Percentiles rank a stretch among this genome's conserved stretches.
Evolutionary conservation across 129 eudicot genomes (phyloP).

Genomic region (Ambrosia artemisiifolia): DNA sequence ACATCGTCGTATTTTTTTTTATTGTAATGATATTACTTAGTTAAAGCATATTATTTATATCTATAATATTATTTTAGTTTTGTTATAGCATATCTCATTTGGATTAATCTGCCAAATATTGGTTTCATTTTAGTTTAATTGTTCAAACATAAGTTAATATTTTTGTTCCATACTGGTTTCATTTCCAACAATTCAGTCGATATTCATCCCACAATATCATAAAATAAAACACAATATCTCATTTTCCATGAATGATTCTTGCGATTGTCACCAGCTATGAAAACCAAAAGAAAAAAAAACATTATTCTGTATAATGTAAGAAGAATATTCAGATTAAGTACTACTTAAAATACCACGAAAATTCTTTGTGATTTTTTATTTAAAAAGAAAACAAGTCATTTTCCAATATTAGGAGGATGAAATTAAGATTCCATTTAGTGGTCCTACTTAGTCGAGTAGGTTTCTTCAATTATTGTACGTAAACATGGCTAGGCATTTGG

Average conservation of each 20-base stretch:
- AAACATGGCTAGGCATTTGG: neutral
- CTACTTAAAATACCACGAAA: neutral
- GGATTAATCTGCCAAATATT: neutral
- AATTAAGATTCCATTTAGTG: conserved; percentile 1
- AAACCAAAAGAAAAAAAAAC: neutral
- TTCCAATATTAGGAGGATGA: neutral
- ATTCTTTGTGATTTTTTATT: neutral
- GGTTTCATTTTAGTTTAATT: no score
- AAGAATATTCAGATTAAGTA: neutral
- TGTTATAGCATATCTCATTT: neutral
- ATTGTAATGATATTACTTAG: no score
- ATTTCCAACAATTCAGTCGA: neutral
- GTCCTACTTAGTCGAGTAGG: neutral
- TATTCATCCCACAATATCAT: neutral
- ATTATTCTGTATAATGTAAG: neutral
- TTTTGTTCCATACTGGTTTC: no score
- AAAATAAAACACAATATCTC: neutral
- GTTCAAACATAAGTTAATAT: no score
- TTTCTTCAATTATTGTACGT: neutral
- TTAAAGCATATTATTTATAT: no score
- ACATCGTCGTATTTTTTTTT: no score
- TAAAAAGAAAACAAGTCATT: neutral
- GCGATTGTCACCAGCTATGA: neutral
- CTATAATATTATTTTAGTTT: neutral
- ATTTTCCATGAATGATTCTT: neutral